phyloP scores from a whole-genome alignment of 306 rosid species.

The barrel medic (Medicago truncatula) region DNA sequence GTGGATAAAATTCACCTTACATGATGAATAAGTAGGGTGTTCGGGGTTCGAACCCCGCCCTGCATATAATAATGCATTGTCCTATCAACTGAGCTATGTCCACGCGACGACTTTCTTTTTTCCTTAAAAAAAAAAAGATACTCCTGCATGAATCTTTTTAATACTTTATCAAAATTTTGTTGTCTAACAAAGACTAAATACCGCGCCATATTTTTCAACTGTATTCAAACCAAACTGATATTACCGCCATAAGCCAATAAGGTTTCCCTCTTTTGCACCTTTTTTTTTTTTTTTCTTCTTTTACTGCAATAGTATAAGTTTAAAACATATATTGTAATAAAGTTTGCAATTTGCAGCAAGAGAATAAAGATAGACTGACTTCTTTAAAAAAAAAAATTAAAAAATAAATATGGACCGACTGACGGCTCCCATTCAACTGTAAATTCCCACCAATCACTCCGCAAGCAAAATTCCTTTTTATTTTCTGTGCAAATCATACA shows the following conservation, averaged over 20 bases:
- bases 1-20: no score
- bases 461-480: background rate
- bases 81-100: no score
- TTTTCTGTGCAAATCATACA: background rate
- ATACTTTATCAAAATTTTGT: background rate
- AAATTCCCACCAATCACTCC: slow-evolving; percentile 41
- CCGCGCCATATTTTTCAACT: slow-evolving; percentile 1
- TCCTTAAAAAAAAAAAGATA: no score
- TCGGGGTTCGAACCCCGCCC: no score
- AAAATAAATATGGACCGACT: background rate
- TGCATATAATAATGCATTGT: no score
- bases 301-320: background rate
- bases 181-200: background rate
- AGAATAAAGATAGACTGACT: slow-evolving; percentile 6
- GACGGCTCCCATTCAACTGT: slow-evolving; percentile 21
- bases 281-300: background rate
- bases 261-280: slow-evolving; percentile 4
- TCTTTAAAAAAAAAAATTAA: no score
- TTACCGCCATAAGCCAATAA: background rate
- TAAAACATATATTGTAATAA: background rate
- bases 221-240: background rate
- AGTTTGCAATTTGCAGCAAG: slow-evolving; percentile 9
- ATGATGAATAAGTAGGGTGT: no score
- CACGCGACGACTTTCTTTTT: no score
- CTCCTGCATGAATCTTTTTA: no score